phyloP scores from a whole-genome alignment of 2,329 filamentous ascomycete genomes.

The Epichloe festucae region DNA sequence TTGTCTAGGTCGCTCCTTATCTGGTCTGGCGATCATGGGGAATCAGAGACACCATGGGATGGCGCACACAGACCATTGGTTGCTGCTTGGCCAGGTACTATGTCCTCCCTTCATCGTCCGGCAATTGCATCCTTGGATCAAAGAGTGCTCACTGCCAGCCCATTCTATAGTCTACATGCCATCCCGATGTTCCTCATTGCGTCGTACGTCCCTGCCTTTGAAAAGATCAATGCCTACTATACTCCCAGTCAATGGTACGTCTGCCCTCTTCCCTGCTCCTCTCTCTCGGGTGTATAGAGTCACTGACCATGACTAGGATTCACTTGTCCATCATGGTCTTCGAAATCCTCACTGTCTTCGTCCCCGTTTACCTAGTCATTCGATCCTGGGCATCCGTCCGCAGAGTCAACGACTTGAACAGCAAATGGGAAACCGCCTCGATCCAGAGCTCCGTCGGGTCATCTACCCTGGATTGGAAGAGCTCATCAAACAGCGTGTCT shows the following conservation, averaged over 20 bases:
- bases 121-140: neutral
- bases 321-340: constrained; percentile 46
- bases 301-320: constrained; percentile 12
- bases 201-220: constrained; percentile 35
- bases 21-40: constrained; percentile 46
- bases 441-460: neutral
- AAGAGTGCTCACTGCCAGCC: too few species aligned
- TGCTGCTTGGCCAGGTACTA: constrained; percentile 31
- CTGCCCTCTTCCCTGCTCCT: constrained; percentile 33
- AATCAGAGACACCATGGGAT: constrained; percentile 50
- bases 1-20: constrained; percentile 36
- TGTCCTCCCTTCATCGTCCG: neutral
- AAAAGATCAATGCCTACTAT: constrained; percentile 37
- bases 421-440: constrained; percentile 9
- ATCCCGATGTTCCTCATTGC: constrained; percentile 53
- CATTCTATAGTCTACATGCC: constrained; percentile 38
- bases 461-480: constrained; percentile 8
- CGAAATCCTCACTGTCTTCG: constrained; percentile 47
- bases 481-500: neutral
- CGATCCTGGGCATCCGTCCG: constrained; percentile 22
- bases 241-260: constrained; percentile 47
- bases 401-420: constrained; percentile 10
- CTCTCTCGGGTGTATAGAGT: neutral
- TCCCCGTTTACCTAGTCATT: constrained; percentile 45
- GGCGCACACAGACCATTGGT: constrained; percentile 48